phyloP scores from a whole-genome alignment of 2,329 filamentous ascomycete genomes.

The Fusarium transvaalense region DNA sequence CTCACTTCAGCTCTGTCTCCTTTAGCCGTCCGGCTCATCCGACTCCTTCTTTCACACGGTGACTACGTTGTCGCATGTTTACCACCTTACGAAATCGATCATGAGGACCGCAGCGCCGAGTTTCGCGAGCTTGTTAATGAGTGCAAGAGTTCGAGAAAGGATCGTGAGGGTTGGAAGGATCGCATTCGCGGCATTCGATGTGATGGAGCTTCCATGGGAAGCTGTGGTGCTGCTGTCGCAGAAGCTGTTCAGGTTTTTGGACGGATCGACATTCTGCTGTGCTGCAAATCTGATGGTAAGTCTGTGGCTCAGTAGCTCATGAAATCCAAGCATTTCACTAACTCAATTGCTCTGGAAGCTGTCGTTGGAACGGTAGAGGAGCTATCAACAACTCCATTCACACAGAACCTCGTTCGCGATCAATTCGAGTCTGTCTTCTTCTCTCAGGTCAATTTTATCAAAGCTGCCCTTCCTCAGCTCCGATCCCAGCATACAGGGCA shows the following conservation, averaged over 20 bases:
- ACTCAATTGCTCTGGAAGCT: conserved; percentile 62
- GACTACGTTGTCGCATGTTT: conserved; percentile 91
- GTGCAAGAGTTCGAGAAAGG: conserved; percentile 71
- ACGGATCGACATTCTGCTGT: conserved; percentile 88
- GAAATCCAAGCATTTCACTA: conserved; percentile 9
- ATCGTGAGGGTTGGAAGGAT: conserved; percentile 83
- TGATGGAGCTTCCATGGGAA: conserved; percentile 71
- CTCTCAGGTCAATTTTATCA: conserved; percentile 95
- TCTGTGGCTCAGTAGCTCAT: neutral
- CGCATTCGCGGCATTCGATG: conserved; percentile 76
- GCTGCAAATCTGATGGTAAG: conserved; percentile 86
- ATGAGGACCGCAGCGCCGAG: conserved; percentile 79
- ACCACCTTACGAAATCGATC: conserved; percentile 81
- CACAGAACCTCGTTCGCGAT: conserved; percentile 83
- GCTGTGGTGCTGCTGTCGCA: conserved; percentile 88
- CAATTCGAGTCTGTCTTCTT: conserved; percentile 98
- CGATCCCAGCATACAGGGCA: conserved; percentile 86
- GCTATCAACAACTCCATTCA: conserved; percentile 77
- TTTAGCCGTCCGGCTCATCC: conserved; percentile 83
- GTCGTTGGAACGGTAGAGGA: conserved; percentile 94
- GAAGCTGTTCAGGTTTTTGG: conserved; percentile 88
- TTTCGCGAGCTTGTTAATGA: conserved; percentile 83
- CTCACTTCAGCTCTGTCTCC: conserved; percentile 89
- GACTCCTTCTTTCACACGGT: conserved; percentile 86
- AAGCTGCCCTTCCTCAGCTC: conserved; percentile 84